These are phyloP conservation scores for Solanum chiquidenum DNA, from an alignment of 257 asterid genomes.

Conservation along the genomic window DNA sequence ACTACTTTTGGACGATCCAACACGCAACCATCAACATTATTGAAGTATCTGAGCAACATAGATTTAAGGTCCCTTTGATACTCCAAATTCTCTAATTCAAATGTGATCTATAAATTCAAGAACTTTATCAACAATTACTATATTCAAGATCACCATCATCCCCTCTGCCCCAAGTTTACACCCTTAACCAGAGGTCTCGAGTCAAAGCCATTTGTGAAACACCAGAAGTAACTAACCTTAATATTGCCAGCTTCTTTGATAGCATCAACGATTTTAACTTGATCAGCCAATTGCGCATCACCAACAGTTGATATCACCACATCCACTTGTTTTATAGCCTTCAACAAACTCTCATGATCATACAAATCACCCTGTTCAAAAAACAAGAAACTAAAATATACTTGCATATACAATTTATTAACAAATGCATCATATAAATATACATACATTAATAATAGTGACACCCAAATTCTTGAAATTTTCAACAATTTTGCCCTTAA, in stretches of 20 bases:
- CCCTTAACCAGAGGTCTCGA: not conserved
- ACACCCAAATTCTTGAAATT: conserved; percentile 56
- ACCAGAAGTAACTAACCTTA: conserved; percentile 22
- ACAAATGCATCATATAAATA: not conserved
- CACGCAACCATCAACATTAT: not conserved
- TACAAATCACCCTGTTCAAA: conserved; percentile 44
- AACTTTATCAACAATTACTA: not conserved
- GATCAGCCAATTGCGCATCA: conserved; percentile 34
- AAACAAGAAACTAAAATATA: not conserved
- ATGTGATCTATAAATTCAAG: not conserved
- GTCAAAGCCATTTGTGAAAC: not conserved
- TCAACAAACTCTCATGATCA: conserved; percentile 49
- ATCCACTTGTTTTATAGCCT: conserved; percentile 60
- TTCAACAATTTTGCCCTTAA: conserved; percentile 40
- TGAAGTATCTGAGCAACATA: not conserved
- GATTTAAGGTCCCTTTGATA: not conserved
- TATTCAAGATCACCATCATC: too few species aligned
- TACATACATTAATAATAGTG: conserved; percentile 41
- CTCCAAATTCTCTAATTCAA: not conserved
- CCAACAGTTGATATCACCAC: conserved; percentile 66
- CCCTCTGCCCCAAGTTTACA: not conserved
- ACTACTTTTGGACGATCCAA: not conserved
- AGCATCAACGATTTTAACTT: conserved; percentile 47
- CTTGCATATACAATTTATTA: not conserved
- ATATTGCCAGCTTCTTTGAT: conserved; percentile 64